These are phyloP conservation scores for Ophiosphaerella korrae DNA, from an alignment of 2,329 filamentous ascomycete genomes.

Conservation along the genomic window DNA sequence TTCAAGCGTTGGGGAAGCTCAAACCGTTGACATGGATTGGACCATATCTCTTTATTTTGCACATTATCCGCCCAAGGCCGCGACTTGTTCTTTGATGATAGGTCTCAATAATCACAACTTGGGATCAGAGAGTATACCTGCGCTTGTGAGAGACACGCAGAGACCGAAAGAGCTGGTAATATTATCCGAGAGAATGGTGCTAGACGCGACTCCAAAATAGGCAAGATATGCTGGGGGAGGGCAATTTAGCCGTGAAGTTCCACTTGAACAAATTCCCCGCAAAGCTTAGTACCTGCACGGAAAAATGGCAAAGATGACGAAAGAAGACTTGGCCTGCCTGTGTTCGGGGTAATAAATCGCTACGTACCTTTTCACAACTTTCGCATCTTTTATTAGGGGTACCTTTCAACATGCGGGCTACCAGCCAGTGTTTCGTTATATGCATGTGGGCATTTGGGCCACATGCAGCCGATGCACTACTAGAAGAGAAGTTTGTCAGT, in stretches of 20 bases:
- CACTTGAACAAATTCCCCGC: neutral
- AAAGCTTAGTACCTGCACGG: neutral
- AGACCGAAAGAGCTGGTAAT: too few species aligned
- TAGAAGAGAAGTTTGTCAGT: conserved; percentile 21
- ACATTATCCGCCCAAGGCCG: too few species aligned
- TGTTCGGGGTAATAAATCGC: neutral
- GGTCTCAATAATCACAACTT: too few species aligned
- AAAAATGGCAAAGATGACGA: neutral
- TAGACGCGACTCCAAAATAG: neutral
- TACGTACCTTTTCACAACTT: too few species aligned
- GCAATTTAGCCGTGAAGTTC: neutral
- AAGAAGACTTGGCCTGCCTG: neutral
- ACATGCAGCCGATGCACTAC: conserved; percentile 5
- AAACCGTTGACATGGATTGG: neutral
- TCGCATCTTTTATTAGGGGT: neutral
- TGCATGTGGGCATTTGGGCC: neutral
- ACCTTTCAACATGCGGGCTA: neutral
- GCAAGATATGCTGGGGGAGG: neutral
- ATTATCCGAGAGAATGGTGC: too few species aligned
- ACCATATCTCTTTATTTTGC: too few species aligned
- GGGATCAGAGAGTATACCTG: too few species aligned
- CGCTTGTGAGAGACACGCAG: too few species aligned
- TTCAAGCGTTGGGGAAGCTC: neutral
- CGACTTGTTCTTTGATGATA: too few species aligned
- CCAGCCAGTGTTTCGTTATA: neutral